Evolutionary conservation across 306 rosid species (phyloP).

Genomic region (Prunus mira): DNA sequence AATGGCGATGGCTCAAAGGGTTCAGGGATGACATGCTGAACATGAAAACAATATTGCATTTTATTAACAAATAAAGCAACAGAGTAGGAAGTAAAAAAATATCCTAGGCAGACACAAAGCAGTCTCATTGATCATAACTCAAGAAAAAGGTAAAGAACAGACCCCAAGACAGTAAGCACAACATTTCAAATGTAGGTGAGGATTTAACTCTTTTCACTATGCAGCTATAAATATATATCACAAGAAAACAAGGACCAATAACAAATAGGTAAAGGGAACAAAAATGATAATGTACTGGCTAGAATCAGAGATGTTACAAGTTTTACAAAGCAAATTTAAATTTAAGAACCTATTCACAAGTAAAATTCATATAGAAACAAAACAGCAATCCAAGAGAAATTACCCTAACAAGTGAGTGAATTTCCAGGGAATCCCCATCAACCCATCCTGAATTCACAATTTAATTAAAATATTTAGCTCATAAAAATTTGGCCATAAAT

Average conservation of each 20-base stretch:
- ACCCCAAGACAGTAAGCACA: not conserved
- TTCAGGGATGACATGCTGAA: slow-evolving; percentile 84
- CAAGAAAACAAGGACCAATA: not conserved
- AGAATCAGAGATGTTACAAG: not conserved
- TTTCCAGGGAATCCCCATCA: slow-evolving; percentile 3
- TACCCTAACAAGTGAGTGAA: not conserved
- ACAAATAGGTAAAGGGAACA: not conserved
- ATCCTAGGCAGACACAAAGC: not conserved
- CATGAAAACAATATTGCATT: slow-evolving; percentile 26
- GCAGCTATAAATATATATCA: not conserved
- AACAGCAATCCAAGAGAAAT: not conserved
- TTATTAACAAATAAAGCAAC: slow-evolving; percentile 18
- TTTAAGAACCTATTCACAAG: not conserved
- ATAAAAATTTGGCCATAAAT: not conserved
- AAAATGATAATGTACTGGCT: not conserved
- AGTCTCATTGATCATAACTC: not conserved
- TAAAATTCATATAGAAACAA: not conserved
- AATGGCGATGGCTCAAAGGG: slow-evolving; percentile 92
- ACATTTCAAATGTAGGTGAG: not conserved
- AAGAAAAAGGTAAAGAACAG: not conserved
- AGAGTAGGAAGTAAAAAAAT: not conserved
- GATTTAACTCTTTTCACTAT: not conserved
- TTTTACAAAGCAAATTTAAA: not conserved
- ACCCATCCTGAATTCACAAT: not conserved
- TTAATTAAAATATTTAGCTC: not conserved